phyloP scores from a whole-genome alignment of 768 basidiomycete genomes.

The Termitomyces sp. region DNA sequence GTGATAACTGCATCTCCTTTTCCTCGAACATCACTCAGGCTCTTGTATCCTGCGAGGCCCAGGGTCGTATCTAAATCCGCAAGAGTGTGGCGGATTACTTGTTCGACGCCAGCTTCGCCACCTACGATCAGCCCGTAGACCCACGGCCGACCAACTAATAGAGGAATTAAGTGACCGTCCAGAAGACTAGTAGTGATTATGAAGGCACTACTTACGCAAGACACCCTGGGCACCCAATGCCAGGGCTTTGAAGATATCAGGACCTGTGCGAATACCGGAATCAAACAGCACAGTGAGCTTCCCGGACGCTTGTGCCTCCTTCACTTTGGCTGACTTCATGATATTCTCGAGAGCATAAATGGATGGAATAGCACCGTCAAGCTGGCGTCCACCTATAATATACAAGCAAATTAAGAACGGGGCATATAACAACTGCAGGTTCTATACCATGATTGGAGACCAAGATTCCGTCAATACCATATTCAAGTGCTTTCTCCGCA shows the following conservation, averaged over 20 bases:
- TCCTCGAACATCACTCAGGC: conserved; percentile 56
- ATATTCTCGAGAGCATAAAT: conserved; percentile 69
- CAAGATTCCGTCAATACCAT: conserved; percentile 67
- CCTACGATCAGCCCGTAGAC: conserved; percentile 69
- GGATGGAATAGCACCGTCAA: conserved; percentile 77
- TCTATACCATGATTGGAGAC: conserved; percentile 75
- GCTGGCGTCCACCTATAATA: conserved; percentile 59
- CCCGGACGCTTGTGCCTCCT: conserved; percentile 53
- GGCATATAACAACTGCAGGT: not conserved
- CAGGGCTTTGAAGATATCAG: conserved; percentile 81
- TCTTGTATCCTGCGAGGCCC: conserved; percentile 57
- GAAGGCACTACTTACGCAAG: conserved; percentile 45
- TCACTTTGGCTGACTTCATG: conserved; percentile 57
- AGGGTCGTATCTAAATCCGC: conserved; percentile 67
- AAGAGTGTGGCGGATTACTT: conserved; percentile 63
- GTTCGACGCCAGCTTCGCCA: conserved; percentile 73
- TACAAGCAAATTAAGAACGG: not conserved
- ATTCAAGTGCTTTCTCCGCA: conserved; percentile 64
- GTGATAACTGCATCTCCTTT: conserved; percentile 49
- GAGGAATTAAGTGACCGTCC: not conserved
- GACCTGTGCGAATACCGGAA: conserved; percentile 80
- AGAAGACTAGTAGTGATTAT: not conserved
- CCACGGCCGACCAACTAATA: conserved; percentile 67
- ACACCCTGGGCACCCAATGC: conserved; percentile 85
- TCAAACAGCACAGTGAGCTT: conserved; percentile 71